These are phyloP conservation scores for Vairimorpha apis DNA, from an alignment of 371 early-diverging fungal genomes.

Conservation along the genomic window DNA sequence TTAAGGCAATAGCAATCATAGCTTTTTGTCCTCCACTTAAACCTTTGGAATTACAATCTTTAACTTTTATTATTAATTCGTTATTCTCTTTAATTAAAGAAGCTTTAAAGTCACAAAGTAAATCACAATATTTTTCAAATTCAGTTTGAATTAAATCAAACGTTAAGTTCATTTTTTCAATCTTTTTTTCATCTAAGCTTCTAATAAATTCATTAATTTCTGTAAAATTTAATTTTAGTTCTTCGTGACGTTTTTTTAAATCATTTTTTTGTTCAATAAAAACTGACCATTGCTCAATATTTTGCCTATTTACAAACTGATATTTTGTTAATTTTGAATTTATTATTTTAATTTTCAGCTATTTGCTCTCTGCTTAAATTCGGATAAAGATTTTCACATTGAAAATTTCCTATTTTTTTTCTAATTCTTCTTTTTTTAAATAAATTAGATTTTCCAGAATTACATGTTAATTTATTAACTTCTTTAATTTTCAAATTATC, in stretches of 20 bases:
- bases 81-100: constrained; percentile 97
- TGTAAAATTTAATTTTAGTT: constrained; percentile 37
- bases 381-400: constrained; percentile 15
- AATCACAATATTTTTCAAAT: constrained; percentile 87
- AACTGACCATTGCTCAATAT: constrained; percentile 11
- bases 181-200: constrained; percentile 83
- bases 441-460: constrained; percentile 24
- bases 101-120: constrained; percentile 89
- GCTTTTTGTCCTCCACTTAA: constrained; percentile 99
- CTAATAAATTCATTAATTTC: constrained; percentile 77
- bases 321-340: constrained; percentile 39
- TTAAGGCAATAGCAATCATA: constrained; percentile 86
- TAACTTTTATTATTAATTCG: constrained; percentile 98
- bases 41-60: constrained; percentile 93
- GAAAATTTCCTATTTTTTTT: constrained; percentile 30
- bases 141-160: constrained; percentile 76
- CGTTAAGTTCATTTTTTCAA: constrained; percentile 52
- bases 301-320: constrained; percentile 9
- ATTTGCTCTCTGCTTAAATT: constrained; percentile 19
- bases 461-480: constrained; percentile 19
- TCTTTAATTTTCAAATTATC: constrained; percentile 26
- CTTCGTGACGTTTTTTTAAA: constrained; percentile 5
- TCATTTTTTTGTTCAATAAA: constrained; percentile 18
- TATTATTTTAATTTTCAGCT: constrained; percentile 16
- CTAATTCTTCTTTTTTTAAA: constrained; percentile 26